phyloP scores from a whole-genome alignment of 2,329 filamentous ascomycete species.

The Fusarium brachygibbosum region DNA sequence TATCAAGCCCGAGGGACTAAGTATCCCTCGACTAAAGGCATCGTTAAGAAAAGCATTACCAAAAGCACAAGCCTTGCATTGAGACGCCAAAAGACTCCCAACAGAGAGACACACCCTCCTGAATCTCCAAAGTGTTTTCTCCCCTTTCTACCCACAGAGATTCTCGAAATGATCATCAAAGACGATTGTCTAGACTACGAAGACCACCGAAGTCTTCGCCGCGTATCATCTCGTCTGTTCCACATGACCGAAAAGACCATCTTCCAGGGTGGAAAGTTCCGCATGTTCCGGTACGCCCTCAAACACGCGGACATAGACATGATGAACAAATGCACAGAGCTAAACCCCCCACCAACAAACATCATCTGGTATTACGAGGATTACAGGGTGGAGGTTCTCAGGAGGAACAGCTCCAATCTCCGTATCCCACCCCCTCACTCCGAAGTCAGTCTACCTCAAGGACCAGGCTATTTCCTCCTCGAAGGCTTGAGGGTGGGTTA shows the following conservation, averaged over 20 bases:
- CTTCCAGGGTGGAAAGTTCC: not conserved
- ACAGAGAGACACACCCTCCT: not conserved
- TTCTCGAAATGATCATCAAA: not conserved
- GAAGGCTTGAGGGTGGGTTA: not conserved
- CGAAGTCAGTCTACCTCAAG: not conserved
- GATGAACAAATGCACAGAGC: not conserved
- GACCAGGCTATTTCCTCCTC: not conserved
- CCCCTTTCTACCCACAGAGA: not conserved
- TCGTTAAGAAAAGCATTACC: not conserved
- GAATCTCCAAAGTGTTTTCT: not conserved
- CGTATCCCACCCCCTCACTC: not conserved
- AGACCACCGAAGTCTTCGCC: not conserved
- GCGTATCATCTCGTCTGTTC: conserved; percentile 1
- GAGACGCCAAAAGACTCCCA: not conserved
- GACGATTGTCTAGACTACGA: not conserved
- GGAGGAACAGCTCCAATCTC: not conserved
- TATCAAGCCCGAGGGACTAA: not conserved
- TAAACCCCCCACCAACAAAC: not conserved
- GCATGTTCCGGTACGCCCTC: not conserved
- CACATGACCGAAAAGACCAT: not conserved
- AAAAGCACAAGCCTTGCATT: not conserved
- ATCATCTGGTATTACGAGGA: not conserved
- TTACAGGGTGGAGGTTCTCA: not conserved
- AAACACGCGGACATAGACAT: not conserved
- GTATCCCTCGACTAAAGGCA: not conserved